Percentiles rank a stretch among this genome's conserved stretches.
phyloP scores from a whole-genome alignment of 305 asterid genomes.

The Fraxinus latifolia region DNA sequence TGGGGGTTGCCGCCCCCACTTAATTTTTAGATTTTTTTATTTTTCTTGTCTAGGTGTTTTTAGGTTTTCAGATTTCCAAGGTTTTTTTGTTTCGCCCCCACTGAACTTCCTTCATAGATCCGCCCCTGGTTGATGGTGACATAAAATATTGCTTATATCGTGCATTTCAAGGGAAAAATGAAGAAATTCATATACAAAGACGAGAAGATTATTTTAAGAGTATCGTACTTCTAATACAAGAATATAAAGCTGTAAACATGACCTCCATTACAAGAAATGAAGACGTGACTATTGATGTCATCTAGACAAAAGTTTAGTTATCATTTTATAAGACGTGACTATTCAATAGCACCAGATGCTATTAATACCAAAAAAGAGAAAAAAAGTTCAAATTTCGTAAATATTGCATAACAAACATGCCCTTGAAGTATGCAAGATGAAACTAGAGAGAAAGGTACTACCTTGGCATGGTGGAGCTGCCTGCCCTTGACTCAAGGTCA shows the following conservation, averaged over 20 bases:
- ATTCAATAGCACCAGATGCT: background rate
- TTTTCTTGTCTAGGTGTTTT: too few relatives aligned
- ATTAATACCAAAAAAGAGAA: too few relatives aligned
- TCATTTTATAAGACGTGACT: background rate
- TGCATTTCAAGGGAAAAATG: too few relatives aligned
- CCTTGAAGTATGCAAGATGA: background rate
- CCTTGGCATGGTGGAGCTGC: slow-evolving; percentile 56
- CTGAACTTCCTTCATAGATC: too few relatives aligned
- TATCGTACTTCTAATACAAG: too few relatives aligned
- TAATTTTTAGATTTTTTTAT: too few relatives aligned
- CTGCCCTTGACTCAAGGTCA: slow-evolving; percentile 59
- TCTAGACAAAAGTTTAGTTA: background rate
- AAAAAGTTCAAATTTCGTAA: background rate
- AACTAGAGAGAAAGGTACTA: slow-evolving; percentile 15
- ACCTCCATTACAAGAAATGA: background rate
- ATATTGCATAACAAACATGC: background rate
- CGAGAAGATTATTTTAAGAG: too few relatives aligned
- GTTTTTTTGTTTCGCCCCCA: too few relatives aligned
- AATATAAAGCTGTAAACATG: background rate
- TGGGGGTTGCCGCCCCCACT: too few relatives aligned
- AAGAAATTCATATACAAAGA: too few relatives aligned
- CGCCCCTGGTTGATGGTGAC: background rate
- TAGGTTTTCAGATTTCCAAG: too few relatives aligned
- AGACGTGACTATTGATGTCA: background rate
- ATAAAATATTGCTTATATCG: too few relatives aligned